A percentile compares a stretch with the other conserved stretches of the same genome.
Conservation (phyloP, 2,329 filamentous ascomycete genomes). For the Penicillium freii region DNA sequence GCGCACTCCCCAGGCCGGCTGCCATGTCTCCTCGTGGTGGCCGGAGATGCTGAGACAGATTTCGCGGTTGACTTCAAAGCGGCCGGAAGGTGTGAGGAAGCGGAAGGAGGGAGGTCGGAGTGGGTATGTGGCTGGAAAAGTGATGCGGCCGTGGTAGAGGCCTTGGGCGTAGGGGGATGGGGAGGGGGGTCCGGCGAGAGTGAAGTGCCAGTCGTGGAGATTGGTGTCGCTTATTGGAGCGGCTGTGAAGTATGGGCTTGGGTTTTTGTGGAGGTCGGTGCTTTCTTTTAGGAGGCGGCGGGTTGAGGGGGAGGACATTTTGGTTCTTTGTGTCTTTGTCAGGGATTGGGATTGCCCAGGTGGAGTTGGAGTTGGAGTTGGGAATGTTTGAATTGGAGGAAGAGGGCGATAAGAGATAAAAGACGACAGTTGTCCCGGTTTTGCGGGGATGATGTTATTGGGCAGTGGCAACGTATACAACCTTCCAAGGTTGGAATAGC, state of each 20-base stretch:
- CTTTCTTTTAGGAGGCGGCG: slow-evolving; percentile 70
- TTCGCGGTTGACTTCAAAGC: slow-evolving; percentile 95
- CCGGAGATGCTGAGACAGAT: slow-evolving; percentile 93
- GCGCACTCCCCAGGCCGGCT: slow-evolving; percentile 94
- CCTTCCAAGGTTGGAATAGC: too few relatives aligned
- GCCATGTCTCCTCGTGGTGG: slow-evolving; percentile 98
- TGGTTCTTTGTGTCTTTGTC: background rate
- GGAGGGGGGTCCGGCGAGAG: slow-evolving; percentile 80
- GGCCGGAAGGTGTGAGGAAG: slow-evolving; percentile 84
- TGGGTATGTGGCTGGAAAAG: slow-evolving; percentile 84
- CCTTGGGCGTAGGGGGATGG: slow-evolving; percentile 78
- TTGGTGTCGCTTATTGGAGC: slow-evolving; percentile 76
- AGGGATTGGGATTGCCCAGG: background rate
- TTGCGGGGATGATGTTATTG: background rate
- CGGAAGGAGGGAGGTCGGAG: slow-evolving; percentile 92
- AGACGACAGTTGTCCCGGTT: background rate
- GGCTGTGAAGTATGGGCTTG: slow-evolving; percentile 82
- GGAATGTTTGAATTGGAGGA: background rate
- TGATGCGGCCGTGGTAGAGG: slow-evolving; percentile 93
- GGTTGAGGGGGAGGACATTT: slow-evolving; percentile 36
- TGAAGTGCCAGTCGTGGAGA: slow-evolving; percentile 99
- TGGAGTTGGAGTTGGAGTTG: background rate
- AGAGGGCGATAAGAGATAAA: background rate
- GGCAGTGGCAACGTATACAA: background rate
- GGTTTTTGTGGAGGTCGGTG: slow-evolving; percentile 73